Percentiles rank a stretch among this genome's conserved stretches.
These are phyloP conservation scores for Backusella sp. DNA, from an alignment of 192 early-diverging fungal genomes.

Conservation along the genomic window DNA sequence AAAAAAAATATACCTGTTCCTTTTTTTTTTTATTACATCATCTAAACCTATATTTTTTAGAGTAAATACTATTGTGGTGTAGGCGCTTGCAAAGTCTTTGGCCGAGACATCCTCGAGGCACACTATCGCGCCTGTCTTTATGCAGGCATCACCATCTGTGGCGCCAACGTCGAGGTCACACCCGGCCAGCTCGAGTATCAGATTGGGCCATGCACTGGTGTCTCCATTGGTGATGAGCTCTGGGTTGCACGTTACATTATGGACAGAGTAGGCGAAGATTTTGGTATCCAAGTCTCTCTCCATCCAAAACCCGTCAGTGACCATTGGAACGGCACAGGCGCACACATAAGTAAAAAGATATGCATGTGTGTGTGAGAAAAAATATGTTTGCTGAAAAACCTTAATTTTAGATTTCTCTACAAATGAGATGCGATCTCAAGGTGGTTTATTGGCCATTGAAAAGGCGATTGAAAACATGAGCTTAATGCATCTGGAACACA, in stretches of 20 bases:
- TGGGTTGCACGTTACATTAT: constrained; percentile 50
- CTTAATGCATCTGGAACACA: constrained; percentile 44
- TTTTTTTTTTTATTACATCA: no score
- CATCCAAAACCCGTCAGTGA: constrained; percentile 56
- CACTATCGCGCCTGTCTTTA: constrained; percentile 53
- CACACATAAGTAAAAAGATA: constrained; percentile 43
- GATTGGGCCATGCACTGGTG: constrained; percentile 48
- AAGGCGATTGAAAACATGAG: constrained; percentile 52
- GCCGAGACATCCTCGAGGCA: constrained; percentile 52
- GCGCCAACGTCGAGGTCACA: constrained; percentile 52
- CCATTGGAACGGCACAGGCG: constrained; percentile 56
- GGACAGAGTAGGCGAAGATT: constrained; percentile 51
- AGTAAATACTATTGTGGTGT: constrained; percentile 56
- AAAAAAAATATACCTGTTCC: not conserved
- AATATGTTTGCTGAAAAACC: not conserved
- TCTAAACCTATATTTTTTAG: not conserved
- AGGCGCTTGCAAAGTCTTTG: constrained; percentile 44
- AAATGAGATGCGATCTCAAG: constrained; percentile 42
- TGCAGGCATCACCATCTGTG: constrained; percentile 50
- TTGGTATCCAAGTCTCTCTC: constrained; percentile 45
- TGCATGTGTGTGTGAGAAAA: not conserved
- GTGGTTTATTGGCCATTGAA: constrained; percentile 48
- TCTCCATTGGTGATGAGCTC: constrained; percentile 46
- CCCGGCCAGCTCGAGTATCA: constrained; percentile 55
- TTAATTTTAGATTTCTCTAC: constrained; percentile 42